These are phyloP conservation scores for Fraxinus anomala DNA, from an alignment of 257 asterid genomes.

Conservation along the genomic window DNA sequence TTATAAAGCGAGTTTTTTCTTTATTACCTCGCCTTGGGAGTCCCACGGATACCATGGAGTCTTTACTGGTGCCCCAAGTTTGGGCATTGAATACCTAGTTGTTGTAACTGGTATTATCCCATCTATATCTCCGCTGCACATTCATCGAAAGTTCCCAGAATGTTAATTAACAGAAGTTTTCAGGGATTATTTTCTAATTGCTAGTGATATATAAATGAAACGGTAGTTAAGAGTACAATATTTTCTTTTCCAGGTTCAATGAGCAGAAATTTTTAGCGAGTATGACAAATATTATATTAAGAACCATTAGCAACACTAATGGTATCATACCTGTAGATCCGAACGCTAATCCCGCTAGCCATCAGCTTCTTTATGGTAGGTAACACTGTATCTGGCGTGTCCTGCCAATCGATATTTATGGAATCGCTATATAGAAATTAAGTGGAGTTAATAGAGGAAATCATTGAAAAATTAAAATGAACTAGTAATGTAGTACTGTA, in stretches of 20 bases:
- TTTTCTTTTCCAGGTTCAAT: no score
- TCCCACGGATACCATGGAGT: constrained; percentile 57
- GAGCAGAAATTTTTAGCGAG: no score
- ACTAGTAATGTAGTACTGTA: no score
- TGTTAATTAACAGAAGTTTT: no score
- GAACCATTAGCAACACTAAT: no score
- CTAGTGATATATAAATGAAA: no score
- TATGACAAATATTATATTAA: no score
- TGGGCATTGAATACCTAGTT: constrained; percentile 36
- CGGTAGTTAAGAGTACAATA: no score
- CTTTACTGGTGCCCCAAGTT: constrained; percentile 34
- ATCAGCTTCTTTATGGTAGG: constrained; percentile 31
- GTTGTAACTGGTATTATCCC: constrained; percentile 40
- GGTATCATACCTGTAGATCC: constrained; percentile 28
- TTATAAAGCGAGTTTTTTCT: not conserved
- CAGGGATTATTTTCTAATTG: no score
- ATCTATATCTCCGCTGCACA: constrained; percentile 50
- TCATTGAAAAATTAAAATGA: not conserved
- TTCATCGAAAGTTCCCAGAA: not conserved
- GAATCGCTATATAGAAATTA: constrained; percentile 2
- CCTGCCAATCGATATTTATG: constrained; percentile 16
- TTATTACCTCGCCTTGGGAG: constrained; percentile 38
- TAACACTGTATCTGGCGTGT: constrained; percentile 31
- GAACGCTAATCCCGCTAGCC: constrained; percentile 31
- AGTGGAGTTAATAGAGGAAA: not conserved